Conservation (phyloP, 352 stramenopile species). For the Pythium phragmiticola region DNA sequence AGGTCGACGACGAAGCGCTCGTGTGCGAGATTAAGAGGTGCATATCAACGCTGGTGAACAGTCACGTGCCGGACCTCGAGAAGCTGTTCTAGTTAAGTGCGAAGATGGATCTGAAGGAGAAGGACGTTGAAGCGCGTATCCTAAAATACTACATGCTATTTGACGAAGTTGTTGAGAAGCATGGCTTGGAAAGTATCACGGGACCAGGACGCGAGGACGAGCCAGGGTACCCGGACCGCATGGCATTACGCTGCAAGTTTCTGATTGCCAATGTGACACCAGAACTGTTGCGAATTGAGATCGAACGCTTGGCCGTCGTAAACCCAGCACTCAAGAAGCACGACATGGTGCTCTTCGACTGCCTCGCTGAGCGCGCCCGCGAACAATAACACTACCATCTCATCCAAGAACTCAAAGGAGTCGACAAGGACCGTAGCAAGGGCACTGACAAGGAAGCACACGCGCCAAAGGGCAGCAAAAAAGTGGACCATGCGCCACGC, state of each 20-base stretch:
- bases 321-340: conserved; percentile 16
- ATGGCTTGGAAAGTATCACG: conserved; percentile 2
- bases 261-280: conserved; percentile 12
- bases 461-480: not conserved
- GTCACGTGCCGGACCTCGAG: not conserved
- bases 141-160: conserved; percentile 26
- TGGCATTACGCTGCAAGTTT: conserved; percentile 24
- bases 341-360: conserved; percentile 7
- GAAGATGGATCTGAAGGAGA: conserved; percentile 12
- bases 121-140: conserved; percentile 20
- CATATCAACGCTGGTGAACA: not conserved
- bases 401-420: not conserved
- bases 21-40: not conserved
- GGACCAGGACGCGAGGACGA: not conserved
- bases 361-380: conserved; percentile 12
- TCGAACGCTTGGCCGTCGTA: conserved; percentile 7
- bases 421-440: not conserved
- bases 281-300: conserved; percentile 22
- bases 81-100: not conserved
- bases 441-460: not conserved
- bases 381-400: conserved; percentile 21
- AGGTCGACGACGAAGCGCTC: not conserved
- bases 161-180: conserved; percentile 25
- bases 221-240: conserved; percentile 1
- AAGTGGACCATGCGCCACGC: not conserved